A percentile compares a stretch with the other conserved stretches of the same genome.
These are phyloP conservation scores for Rhododendron ferrugineum DNA, from an alignment of 148 eudicot species.

Conservation along the genomic window DNA sequence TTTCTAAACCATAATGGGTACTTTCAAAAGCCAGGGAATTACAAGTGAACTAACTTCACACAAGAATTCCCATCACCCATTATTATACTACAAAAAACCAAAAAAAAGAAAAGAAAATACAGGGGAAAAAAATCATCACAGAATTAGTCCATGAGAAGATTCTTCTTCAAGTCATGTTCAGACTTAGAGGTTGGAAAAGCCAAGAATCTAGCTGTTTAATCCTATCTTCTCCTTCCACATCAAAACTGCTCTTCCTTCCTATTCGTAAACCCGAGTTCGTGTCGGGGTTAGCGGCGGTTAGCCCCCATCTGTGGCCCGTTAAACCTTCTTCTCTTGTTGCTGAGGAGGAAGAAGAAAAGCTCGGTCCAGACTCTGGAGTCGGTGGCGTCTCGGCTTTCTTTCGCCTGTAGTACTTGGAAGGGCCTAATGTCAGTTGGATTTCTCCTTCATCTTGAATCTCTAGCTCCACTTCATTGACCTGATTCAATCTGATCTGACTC, in stretches of 20 bases:
- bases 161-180: constrained; percentile 47
- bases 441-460: constrained; percentile 49
- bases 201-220: constrained; percentile 46
- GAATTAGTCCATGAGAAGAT: neutral
- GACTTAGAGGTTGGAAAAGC: constrained; percentile 56
- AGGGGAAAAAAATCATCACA: neutral
- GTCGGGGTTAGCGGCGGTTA: constrained; percentile 13
- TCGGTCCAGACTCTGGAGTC: constrained; percentile 30
- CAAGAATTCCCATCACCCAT: constrained; percentile 13
- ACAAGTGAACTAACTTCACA: constrained; percentile 11
- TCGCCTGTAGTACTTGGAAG: constrained; percentile 26
- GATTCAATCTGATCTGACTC: neutral
- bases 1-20: neutral
- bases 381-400: constrained; percentile 21
- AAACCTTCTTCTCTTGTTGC: neutral
- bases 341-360: constrained; percentile 14
- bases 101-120: no score
- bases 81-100: neutral
- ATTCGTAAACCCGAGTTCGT: constrained; percentile 25
- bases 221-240: constrained; percentile 29
- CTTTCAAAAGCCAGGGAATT: constrained; percentile 14
- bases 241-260: constrained; percentile 14
- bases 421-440: constrained; percentile 78
- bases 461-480: neutral
- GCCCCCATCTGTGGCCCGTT: neutral